Evolutionary conservation across 2,329 filamentous ascomycete species (phyloP), one percentile per base, ranked within the genome.

Genomic region (Pseudogymnoascus sp.): DNA sequence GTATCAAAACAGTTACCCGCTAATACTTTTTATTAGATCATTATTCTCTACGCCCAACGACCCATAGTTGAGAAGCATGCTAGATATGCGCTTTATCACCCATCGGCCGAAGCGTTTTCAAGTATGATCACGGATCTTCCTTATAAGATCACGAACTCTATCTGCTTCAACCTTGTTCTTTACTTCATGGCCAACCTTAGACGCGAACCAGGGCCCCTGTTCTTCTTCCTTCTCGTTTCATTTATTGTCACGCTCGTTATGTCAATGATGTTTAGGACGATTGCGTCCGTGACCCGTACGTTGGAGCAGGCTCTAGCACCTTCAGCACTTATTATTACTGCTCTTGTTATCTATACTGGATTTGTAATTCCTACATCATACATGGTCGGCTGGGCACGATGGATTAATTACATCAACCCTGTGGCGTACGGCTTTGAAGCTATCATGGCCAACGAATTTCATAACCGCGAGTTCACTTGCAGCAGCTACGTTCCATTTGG

Each of bases 51-150:
- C 70, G 82, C 89, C 3, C 90, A 95, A 81, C 87, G 91, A 30
- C 88, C 89, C 1, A 94, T 95, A 67, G 89, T 96, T 65, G 90
- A 96, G 71, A 96, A 96, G 73, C 92, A 96, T 68, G 77, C 81
- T 61, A 85, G 88, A 60, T 96, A 95, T 71, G 90, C 90, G 18
- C 79, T 96, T 12, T 95, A 96, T 68, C 92, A 95, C 68, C 90
- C 92, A 0, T 91, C 88, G 8, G 89, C 90, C 12, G 91, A 96
- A 78, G 89, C 91, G 12, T 80, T 92, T 57, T 84, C 91, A 0
- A 93, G 88, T 12, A 93, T 95, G 87, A 74, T 96, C 37, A 87
- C 84, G 64, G 91, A 96, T 67, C 76, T 93, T 75, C 91, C 91
- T 0, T 90, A 90, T 74, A 95, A 92, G 74, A 74, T 94, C 6